Conservation (phyloP, 1,284 basidiomycete species). For the Rhodotorula glutinis region DNA sequence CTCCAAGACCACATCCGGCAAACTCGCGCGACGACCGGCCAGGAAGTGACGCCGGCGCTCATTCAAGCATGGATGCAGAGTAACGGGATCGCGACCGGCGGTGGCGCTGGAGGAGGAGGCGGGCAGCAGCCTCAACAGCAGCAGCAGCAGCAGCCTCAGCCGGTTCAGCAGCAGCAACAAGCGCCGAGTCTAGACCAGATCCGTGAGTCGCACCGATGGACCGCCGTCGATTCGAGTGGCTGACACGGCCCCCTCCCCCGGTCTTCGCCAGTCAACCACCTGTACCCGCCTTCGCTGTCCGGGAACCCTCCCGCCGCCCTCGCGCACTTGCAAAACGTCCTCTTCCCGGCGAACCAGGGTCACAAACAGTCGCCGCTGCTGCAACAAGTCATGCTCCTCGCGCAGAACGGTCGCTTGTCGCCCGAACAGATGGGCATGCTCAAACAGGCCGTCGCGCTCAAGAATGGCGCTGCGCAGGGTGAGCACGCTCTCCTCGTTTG, state of each 20-base stretch:
- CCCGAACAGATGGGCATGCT: constrained; percentile 36
- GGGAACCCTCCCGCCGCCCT: constrained; percentile 29
- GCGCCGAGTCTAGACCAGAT: constrained; percentile 23
- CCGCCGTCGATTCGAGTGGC: no score
- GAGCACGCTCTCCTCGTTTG: not conserved
- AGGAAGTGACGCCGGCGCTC: constrained; percentile 32
- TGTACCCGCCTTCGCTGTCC: constrained; percentile 34
- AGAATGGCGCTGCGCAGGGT: constrained; percentile 22
- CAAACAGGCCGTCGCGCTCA: constrained; percentile 30
- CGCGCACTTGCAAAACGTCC: constrained; percentile 29
- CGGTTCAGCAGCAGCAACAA: constrained; percentile 12
- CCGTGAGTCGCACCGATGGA: constrained; percentile 4
- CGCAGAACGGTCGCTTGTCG: constrained; percentile 26
- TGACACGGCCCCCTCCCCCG: no score
- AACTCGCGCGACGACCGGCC: constrained; percentile 24
- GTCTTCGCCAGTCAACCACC: constrained; percentile 28
- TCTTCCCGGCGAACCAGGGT: constrained; percentile 35
- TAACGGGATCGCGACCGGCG: constrained; percentile 19
- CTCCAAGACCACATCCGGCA: constrained; percentile 36
- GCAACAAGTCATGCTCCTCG: constrained; percentile 36
- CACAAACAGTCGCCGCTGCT: constrained; percentile 25
- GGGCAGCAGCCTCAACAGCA: constrained; percentile 14
- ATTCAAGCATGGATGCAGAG: constrained; percentile 32
- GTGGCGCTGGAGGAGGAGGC: not conserved
- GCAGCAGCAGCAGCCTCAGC: constrained; percentile 14